These are phyloP conservation scores for Camelina sativa DNA, from an alignment of 345 rosid genomes.

Conservation along the genomic window DNA sequence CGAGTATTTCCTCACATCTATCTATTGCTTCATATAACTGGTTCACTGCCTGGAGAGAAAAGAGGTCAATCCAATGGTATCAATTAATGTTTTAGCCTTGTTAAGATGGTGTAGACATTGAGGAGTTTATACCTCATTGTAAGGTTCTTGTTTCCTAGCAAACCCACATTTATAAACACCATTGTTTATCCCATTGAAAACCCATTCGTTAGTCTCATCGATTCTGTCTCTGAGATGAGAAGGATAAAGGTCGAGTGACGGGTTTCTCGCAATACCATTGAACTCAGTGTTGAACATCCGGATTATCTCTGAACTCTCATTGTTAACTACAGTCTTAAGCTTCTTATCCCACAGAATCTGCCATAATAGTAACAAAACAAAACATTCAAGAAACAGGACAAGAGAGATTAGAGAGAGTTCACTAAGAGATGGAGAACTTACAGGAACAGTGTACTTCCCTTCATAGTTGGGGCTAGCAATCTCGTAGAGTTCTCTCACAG, in stretches of 20 bases:
- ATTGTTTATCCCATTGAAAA: constrained; percentile 52
- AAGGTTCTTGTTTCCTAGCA: constrained; percentile 63
- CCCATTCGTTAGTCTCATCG: constrained; percentile 57
- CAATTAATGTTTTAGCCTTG: neutral
- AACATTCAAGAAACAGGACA: constrained; percentile 13
- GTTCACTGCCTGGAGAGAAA: constrained; percentile 64
- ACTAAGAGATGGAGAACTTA: constrained; percentile 48
- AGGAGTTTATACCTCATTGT: constrained; percentile 48
- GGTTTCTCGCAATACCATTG: constrained; percentile 54
- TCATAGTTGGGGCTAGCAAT: constrained; percentile 71
- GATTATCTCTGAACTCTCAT: constrained; percentile 64
- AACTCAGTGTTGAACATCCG: constrained; percentile 60
- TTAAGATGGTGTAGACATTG: neutral
- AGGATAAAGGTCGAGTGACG: constrained; percentile 56
- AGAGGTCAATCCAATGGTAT: neutral
- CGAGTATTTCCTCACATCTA: constrained; percentile 73
- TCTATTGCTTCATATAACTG: constrained; percentile 73
- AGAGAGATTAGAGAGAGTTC: constrained; percentile 14
- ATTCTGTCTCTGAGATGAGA: constrained; percentile 46
- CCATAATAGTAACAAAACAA: neutral
- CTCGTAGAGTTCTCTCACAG: constrained; percentile 74
- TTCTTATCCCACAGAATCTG: constrained; percentile 72
- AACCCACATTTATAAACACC: constrained; percentile 64
- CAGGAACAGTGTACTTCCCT: constrained; percentile 91
- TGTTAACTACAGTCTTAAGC: constrained; percentile 60